phyloP scores from a whole-genome alignment of 768 basidiomycete genomes.

The Leccinum disarticulatum region DNA sequence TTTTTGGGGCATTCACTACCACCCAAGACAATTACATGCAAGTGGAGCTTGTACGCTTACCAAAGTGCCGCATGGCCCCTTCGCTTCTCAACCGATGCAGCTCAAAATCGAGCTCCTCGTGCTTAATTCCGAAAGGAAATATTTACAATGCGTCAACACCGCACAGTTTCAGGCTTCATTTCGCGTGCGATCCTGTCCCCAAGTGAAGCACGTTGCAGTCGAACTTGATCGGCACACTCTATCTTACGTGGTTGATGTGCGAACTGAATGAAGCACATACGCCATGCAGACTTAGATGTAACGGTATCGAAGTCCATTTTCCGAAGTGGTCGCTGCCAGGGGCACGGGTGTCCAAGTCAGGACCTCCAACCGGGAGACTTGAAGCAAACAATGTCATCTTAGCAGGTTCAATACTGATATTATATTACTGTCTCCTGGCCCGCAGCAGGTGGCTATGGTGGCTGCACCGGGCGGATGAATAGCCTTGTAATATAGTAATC shows the following conservation, averaged over 20 bases:
- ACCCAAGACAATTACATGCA: not conserved
- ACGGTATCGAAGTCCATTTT: not conserved
- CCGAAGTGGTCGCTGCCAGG: not conserved
- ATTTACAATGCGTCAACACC: not conserved
- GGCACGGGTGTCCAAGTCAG: not conserved
- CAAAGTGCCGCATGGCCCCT: not conserved
- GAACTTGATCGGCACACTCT: not conserved
- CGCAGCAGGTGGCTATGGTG: not conserved
- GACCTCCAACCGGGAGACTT: not conserved
- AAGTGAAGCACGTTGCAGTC: not conserved
- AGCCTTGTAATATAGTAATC: not conserved
- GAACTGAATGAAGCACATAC: not conserved
- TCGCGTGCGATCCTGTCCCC: not conserved
- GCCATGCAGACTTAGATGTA: not conserved
- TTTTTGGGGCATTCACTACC: not conserved
- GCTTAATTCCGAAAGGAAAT: not conserved
- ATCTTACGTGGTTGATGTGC: not conserved
- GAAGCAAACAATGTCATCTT: not conserved
- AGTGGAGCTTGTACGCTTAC: not conserved
- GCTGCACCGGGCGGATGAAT: too few relatives aligned
- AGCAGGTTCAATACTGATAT: not conserved
- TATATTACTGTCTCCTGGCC: too few relatives aligned
- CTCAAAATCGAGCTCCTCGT: not conserved
- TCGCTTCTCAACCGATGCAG: not conserved
- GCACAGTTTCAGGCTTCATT: slow-evolving; percentile 1